These are phyloP conservation scores for Cornus suecica DNA, from an alignment of 148 eudicot species.

Conservation along the genomic window DNA sequence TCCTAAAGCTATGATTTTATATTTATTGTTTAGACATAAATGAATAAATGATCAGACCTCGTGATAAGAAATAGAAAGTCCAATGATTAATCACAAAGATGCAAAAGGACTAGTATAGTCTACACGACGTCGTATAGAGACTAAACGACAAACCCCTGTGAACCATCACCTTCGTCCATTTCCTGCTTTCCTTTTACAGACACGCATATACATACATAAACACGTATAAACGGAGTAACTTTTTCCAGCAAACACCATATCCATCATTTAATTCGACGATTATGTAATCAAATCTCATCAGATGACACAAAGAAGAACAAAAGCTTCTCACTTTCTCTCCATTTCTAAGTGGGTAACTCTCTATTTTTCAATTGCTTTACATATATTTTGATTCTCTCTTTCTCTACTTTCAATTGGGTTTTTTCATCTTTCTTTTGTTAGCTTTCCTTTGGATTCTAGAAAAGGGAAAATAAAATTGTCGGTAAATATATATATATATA, in stretches of 20 bases:
- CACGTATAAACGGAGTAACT: not conserved
- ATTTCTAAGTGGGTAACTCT: not conserved
- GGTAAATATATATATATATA: no score
- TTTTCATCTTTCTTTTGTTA: not conserved
- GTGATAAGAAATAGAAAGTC: no score
- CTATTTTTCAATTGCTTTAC: not conserved
- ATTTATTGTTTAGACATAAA: no score
- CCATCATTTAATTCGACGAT: not conserved
- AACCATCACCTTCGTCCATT: not conserved
- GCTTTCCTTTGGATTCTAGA: not conserved
- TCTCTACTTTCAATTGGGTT: not conserved
- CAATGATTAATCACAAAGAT: no score
- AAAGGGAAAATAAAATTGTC: no score
- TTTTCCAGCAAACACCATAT: not conserved
- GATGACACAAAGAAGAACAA: not conserved
- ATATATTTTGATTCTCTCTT: not conserved
- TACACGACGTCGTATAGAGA: not conserved
- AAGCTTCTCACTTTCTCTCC: not conserved
- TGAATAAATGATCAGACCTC: no score
- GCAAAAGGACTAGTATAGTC: no score
- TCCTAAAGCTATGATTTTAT: no score
- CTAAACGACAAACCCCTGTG: not conserved
- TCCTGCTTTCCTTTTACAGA: not conserved
- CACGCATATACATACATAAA: no score
- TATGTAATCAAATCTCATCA: not conserved